Evolutionary conservation across 495 filamentous ascomycete genomes (phyloP).

Genomic region (Penicillium bialowiezense): DNA sequence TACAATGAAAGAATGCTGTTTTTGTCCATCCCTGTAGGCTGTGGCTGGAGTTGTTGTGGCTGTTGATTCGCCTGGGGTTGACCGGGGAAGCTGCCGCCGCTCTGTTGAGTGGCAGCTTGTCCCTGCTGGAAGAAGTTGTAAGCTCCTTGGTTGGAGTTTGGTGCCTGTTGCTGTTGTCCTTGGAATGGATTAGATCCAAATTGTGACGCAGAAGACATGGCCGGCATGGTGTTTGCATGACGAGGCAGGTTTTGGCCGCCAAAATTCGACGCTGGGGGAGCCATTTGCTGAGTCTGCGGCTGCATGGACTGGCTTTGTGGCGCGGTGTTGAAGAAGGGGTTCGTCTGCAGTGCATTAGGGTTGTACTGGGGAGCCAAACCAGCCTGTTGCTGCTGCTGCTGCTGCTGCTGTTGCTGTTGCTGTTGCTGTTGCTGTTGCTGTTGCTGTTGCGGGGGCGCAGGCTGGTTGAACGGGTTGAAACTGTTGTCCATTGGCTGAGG

Average conservation of each 20-base stretch:
- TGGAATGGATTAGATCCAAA: conserved; percentile 40
- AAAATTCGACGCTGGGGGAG: conserved; percentile 32
- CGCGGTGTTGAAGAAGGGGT: conserved; percentile 53
- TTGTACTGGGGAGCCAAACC: conserved; percentile 29
- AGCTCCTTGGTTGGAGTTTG: conserved; percentile 23
- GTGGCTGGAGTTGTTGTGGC: conserved; percentile 39
- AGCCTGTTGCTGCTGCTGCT: conserved; percentile 32
- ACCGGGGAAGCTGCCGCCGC: conserved; percentile 20
- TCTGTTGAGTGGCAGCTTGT: conserved; percentile 28
- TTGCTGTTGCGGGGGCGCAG: conserved; percentile 35
- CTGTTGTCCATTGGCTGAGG: conserved; percentile 40
- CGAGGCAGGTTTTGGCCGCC: conserved; percentile 26
- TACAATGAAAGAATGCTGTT: conserved; percentile 85
- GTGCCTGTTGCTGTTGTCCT: conserved; percentile 29
- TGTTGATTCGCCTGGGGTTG: conserved; percentile 27
- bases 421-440: conserved; percentile 16
- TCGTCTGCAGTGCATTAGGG: conserved; percentile 37
- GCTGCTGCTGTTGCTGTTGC: conserved; percentile 29
- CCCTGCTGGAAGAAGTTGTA: conserved; percentile 40
- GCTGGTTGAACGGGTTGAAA: conserved; percentile 69
- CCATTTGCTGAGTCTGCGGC: conserved; percentile 20
- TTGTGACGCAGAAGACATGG: conserved; percentile 30
- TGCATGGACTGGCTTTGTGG: conserved; percentile 32
- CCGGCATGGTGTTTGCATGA: conserved; percentile 46
- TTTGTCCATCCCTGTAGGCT: conserved; percentile 62